These are phyloP conservation scores for Leptoxyphium fumago DNA, from an alignment of 2,329 filamentous ascomycete species.

Conservation along the genomic window DNA sequence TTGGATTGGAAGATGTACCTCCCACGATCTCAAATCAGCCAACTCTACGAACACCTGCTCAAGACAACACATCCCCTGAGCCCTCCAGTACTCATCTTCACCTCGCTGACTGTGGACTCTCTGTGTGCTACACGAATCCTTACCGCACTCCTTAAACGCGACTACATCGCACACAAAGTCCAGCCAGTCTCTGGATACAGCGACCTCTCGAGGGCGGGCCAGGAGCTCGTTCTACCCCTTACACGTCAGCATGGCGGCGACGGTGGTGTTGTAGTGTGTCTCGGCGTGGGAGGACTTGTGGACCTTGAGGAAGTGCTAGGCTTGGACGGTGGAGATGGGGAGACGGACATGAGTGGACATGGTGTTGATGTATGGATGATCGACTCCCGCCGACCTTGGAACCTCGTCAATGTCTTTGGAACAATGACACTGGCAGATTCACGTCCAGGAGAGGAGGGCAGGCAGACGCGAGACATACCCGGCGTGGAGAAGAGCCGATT, in stretches of 20 bases:
- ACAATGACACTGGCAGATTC: conserved; percentile 19
- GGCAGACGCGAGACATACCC: conserved; percentile 34
- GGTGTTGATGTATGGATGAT: conserved; percentile 93
- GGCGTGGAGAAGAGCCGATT: conserved; percentile 65
- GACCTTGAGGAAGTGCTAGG: conserved; percentile 71
- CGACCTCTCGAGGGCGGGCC: conserved; percentile 67
- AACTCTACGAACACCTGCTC: conserved; percentile 81
- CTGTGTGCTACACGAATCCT: conserved; percentile 92
- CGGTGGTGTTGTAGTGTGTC: conserved; percentile 78
- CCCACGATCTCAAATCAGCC: conserved; percentile 73
- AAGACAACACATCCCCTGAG: conserved; percentile 77
- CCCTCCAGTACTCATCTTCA: conserved; percentile 79
- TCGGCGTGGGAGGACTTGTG: conserved; percentile 83
- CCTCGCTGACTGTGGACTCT: conserved; percentile 86
- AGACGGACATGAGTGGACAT: conserved; percentile 38
- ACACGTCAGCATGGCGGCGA: conserved; percentile 69
- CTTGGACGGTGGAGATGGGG: conserved; percentile 41
- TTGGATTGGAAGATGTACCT: conserved; percentile 59
- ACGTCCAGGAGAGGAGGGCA: conserved; percentile 4
- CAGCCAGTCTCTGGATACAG: conserved; percentile 87
- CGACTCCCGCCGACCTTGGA: conserved; percentile 86
- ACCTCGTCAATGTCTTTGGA: conserved; percentile 79
- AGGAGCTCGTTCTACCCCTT: conserved; percentile 70
- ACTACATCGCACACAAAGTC: conserved; percentile 96
- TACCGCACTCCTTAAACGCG: conserved; percentile 82